Evolutionary conservation across 1,284 basidiomycete genomes (phyloP), one percentile per base, ranked within the genome.

Genomic region (Trichosporon sp.): DNA sequence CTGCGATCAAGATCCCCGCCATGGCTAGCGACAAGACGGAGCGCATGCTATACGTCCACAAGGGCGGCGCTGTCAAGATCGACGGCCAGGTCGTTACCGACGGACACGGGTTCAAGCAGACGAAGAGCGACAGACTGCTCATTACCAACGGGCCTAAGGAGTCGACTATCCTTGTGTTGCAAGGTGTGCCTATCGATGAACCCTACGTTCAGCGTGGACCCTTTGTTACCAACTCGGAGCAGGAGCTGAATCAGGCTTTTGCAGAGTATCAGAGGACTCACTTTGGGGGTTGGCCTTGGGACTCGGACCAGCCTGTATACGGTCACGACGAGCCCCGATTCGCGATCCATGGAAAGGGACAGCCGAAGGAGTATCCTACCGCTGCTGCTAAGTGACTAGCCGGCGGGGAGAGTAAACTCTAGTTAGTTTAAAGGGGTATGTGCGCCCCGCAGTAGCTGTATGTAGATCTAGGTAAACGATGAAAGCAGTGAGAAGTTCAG

Each of bases 201-300:
- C 66, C 66, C 25, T 31, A 65, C 16, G 63, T 62, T 23, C 27
- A 61, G 21, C 56, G 64, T 19, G 66, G 66, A 14, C 66, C 66
- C 14, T 68, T 68, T 16, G 66, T 68, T 23, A 63, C 63, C 58
- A 68, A 63, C 56, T 65, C 66, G 11, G 37, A 65, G 34, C 46
- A 65, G 25, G 63, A 68, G 57, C 61, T 65, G 34, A 19, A 32
- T 13, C 46, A 65, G 27, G 61, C 59, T 27, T 65, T 63, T 52
- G 29, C 27, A 10, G 63, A 65, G 59, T 68, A 68, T 64, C 60
- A 64, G 61, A 54, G 59, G 21, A 68, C 61, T 4, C 56, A 61
- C 19, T 68, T 68, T 59, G 66, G 66, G 16, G 59, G 52, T 2
- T 68, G 64, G 61, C 56, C 57, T 9, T 68, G 66, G 66, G 34